These are phyloP conservation scores for Chiua virens DNA, from an alignment of 768 basidiomycete species.

Conservation along the genomic window DNA sequence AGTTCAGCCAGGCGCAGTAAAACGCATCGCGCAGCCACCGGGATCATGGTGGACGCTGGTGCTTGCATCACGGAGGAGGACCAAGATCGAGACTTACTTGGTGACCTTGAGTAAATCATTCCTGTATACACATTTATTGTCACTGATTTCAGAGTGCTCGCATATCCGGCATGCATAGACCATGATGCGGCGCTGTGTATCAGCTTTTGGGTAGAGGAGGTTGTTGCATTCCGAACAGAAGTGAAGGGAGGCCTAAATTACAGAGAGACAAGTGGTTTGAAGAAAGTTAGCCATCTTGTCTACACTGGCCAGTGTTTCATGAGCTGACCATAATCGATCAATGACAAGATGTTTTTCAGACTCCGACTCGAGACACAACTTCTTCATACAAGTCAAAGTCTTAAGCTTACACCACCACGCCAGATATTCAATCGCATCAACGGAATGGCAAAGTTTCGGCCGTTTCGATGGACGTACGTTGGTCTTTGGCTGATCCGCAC, in stretches of 20 bases:
- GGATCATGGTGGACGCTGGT: neutral
- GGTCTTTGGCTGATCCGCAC: constrained; percentile 28
- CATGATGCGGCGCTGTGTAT: constrained; percentile 80
- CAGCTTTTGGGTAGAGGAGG: constrained; percentile 90
- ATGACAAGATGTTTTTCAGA: constrained; percentile 25
- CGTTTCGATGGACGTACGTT: constrained; percentile 20
- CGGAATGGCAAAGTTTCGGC: constrained; percentile 10
- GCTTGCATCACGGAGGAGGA: neutral
- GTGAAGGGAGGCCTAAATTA: constrained; percentile 70
- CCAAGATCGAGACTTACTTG: constrained; percentile 55
- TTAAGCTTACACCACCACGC: neutral
- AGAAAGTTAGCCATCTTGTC: constrained; percentile 16
- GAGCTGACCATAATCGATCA: constrained; percentile 27
- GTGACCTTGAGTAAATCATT: constrained; percentile 93
- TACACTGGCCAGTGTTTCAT: neutral
- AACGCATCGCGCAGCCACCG: constrained; percentile 13
- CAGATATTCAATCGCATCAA: no score
- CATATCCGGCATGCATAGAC: constrained; percentile 93
- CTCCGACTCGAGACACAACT: constrained; percentile 18
- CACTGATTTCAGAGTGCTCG: constrained; percentile 77
- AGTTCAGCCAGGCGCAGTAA: constrained; percentile 1
- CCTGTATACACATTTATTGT: constrained; percentile 88
- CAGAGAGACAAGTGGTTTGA: neutral
- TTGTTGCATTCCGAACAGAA: constrained; percentile 97
- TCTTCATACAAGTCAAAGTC: no score